Base-by-base conservation (phyloP, 805 yeast genomes). In the Suhomyces canberraensis region DNA sequence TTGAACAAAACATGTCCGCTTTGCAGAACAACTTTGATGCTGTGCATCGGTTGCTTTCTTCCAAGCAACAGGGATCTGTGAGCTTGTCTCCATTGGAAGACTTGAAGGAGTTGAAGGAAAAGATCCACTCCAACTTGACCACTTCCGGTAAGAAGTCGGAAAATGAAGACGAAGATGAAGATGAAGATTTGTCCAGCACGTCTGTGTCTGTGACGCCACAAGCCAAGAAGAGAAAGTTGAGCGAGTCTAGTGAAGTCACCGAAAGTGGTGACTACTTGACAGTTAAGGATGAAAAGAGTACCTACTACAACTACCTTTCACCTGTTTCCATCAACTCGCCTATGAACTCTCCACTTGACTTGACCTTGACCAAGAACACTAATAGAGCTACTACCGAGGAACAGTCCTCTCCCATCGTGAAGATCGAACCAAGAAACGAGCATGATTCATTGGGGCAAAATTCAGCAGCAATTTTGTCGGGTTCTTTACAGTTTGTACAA, bases 391-490 rank as follows among this genome's bases (percentile, higher is more conserved):
- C 21, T 6, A 11, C 35, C 22, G 35, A 32, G 16, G 29, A 8
- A 9, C 21, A 16, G n/a, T 18, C 17, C 20, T 24, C 35, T 25
- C 35, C 35, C 13, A 16, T 32, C 16, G 16, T 32, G 13, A 32
- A 32, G 24, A 17, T 14, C 13, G 35, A 32, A 25, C 35, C 28
- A 13, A 11, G 13, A 27, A 34, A 15, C 37, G 19, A 16, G 37
- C 26, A 34, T 51, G 69, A 61, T 54, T 50, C 43, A 39, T 50
- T 65, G 67, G 71, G 58, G 71, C 71, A 66, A 63, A 64, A 65
- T 66, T 66, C 72, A 56, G 72, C 60, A 66, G 71, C 52, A 60
- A 65, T 66, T 66, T 63, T 62, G 68, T 56, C 43, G 40, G 47
- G 47, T n/a, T n/a, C n/a, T n/a, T n/a, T n/a, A n/a, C n/a, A n/a